Evolutionary conservation across 1,284 basidiomycete genomes (phyloP).

Genomic region (Malassezia pachydermatis): DNA sequence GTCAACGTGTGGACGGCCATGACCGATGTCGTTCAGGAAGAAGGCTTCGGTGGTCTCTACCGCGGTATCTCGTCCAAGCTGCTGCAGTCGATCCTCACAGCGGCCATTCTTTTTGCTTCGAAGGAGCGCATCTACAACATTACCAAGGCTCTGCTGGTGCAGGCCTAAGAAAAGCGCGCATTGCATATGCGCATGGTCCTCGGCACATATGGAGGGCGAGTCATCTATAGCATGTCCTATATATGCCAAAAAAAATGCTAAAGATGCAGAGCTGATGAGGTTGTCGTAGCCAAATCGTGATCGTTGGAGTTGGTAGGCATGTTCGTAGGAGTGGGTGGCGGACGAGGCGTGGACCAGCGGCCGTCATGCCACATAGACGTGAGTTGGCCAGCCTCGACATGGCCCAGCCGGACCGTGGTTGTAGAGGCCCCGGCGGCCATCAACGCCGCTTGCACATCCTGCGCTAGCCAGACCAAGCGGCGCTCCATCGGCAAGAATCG

Average conservation of each 20-base stretch:
- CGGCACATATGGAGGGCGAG: too few species aligned
- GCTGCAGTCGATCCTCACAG: conserved; percentile 43
- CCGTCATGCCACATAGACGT: neutral
- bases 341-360: neutral
- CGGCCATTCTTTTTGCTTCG: conserved; percentile 43
- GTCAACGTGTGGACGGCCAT: conserved; percentile 45
- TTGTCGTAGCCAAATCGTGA: too few species aligned
- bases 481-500: conserved; percentile 3
- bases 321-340: neutral
- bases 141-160: conserved; percentile 20
- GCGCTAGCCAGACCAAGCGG: conserved; percentile 1
- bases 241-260: too few species aligned
- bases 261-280: too few species aligned
- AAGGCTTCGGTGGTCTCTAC: conserved; percentile 44
- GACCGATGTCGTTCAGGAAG: conserved; percentile 41
- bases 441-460: conserved; percentile 7
- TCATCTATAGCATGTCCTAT: too few species aligned
- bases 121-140: conserved; percentile 43
- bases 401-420: neutral
- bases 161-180: neutral
- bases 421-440: neutral
- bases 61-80: conserved; percentile 43
- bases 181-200: neutral
- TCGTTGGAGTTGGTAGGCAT: neutral
- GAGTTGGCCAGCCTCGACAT: neutral